These are phyloP conservation scores for Jackrogersella minutella DNA, from an alignment of 495 filamentous ascomycete genomes.

Conservation along the genomic window DNA sequence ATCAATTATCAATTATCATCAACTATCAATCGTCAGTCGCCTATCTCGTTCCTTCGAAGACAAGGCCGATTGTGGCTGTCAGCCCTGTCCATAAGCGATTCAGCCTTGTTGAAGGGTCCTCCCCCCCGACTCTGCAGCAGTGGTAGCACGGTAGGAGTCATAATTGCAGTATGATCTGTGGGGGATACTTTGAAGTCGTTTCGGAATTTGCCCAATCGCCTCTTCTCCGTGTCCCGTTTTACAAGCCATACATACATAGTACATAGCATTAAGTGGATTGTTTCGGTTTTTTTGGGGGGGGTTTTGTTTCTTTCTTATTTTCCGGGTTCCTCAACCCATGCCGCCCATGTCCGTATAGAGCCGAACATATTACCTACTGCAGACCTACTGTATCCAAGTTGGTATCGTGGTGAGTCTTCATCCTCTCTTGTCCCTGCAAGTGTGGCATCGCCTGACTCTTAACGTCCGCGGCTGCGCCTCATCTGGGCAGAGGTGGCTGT, in stretches of 20 bases:
- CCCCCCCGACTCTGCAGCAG: constrained; percentile 10
- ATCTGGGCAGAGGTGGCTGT: constrained; percentile 48
- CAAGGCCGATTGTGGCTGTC: constrained; percentile 18
- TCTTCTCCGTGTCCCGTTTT: constrained; percentile 22
- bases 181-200: constrained; percentile 25
- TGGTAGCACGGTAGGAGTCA: background rate
- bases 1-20: constrained; percentile 6
- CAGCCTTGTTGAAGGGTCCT: constrained; percentile 39
- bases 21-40: constrained; percentile 5
- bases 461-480: constrained; percentile 43
- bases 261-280: background rate
- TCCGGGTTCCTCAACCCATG: constrained; percentile 17
- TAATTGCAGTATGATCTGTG: constrained; percentile 8
- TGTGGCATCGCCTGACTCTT: constrained; percentile 43
- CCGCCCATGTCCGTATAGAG: constrained; percentile 10
- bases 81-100: constrained; percentile 29
- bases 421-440: constrained; percentile 25
- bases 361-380: too few relatives aligned
- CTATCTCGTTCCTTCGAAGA: constrained; percentile 14
- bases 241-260: too few relatives aligned
- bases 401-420: constrained; percentile 28
- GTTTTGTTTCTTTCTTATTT: background rate
- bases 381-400: constrained; percentile 3
- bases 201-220: constrained; percentile 46
- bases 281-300: background rate